Evolutionary conservation across 192 early-diverging fungal genomes (phyloP).

Genomic region (Coemansia sp.): DNA sequence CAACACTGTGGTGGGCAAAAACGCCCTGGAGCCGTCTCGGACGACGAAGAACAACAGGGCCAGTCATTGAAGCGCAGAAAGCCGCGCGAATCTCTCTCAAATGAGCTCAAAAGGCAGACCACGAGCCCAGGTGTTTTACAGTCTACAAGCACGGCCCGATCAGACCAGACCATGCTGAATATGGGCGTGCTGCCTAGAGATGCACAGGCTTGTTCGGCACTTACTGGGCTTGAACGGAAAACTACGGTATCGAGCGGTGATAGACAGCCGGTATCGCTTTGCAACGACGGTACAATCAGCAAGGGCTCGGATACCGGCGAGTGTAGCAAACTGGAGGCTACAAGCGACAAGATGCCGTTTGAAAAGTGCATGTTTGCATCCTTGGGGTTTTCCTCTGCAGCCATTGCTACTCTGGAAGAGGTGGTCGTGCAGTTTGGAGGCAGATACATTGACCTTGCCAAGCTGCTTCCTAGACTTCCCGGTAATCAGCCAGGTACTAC

Average conservation of each 20-base stretch:
- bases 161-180: no score
- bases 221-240: no score
- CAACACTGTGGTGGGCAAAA: background rate
- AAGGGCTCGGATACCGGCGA: background rate
- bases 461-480: background rate
- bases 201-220: no score
- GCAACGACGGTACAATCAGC: background rate
- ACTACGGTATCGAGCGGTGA: no score
- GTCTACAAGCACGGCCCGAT: no score
- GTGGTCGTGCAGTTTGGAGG: constrained; percentile 25
- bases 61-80: background rate
- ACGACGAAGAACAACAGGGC: background rate
- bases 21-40: background rate
- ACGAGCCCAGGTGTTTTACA: constrained; percentile 9
- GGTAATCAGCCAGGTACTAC: background rate
- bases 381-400: constrained; percentile 12
- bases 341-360: constrained; percentile 9
- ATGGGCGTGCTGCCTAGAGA: no score
- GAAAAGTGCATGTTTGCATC: constrained; percentile 29
- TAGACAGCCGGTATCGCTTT: no score
- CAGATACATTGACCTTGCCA: constrained; percentile 11
- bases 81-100: background rate
- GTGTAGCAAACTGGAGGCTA: background rate
- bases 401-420: constrained; percentile 10
- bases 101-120: background rate